Conservation (phyloP, 2,329 filamentous ascomycete genomes). For the Colletotrichum falcatum region DNA sequence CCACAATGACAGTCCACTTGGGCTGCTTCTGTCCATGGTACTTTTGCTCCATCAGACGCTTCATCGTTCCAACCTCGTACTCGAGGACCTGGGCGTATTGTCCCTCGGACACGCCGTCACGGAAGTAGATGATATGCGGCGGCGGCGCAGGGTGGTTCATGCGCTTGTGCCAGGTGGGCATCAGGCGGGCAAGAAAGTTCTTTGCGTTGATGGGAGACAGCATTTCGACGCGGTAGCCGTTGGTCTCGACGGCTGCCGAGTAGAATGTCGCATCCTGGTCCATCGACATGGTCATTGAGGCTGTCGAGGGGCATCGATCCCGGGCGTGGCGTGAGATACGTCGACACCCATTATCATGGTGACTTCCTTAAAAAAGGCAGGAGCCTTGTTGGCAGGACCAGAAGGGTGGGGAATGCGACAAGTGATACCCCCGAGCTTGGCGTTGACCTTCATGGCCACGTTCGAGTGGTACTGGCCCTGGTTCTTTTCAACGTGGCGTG, state of each 20-base stretch:
- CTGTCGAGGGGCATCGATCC: constrained; percentile 79
- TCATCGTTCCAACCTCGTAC: constrained; percentile 81
- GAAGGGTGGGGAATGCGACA: constrained; percentile 55
- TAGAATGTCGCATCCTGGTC: constrained; percentile 81
- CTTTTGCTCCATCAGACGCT: constrained; percentile 63
- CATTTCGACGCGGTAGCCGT: constrained; percentile 85
- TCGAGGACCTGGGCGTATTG: constrained; percentile 85
- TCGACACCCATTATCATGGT: constrained; percentile 83
- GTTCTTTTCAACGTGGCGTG: constrained; percentile 74
- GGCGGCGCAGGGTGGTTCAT: constrained; percentile 62
- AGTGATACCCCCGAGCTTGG: constrained; percentile 90
- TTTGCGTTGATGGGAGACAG: constrained; percentile 75
- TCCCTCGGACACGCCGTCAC: constrained; percentile 90
- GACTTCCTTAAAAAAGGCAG: constrained; percentile 53
- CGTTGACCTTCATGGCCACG: constrained; percentile 96
- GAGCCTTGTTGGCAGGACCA: constrained; percentile 26
- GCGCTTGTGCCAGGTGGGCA: constrained; percentile 73
- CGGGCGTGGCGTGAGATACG: constrained; percentile 85
- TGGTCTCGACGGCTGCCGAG: constrained; percentile 82
- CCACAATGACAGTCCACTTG: constrained; percentile 87
- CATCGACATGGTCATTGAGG: constrained; percentile 86
- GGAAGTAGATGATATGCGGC: constrained; percentile 87
- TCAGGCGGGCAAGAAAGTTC: constrained; percentile 72
- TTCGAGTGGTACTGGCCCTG: constrained; percentile 91
- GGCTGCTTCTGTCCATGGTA: constrained; percentile 51